A percentile compares a stretch with the other conserved stretches of the same genome.
phyloP scores from a whole-genome alignment of 1,284 basidiomycete species.

The Trametes hirsuta region DNA sequence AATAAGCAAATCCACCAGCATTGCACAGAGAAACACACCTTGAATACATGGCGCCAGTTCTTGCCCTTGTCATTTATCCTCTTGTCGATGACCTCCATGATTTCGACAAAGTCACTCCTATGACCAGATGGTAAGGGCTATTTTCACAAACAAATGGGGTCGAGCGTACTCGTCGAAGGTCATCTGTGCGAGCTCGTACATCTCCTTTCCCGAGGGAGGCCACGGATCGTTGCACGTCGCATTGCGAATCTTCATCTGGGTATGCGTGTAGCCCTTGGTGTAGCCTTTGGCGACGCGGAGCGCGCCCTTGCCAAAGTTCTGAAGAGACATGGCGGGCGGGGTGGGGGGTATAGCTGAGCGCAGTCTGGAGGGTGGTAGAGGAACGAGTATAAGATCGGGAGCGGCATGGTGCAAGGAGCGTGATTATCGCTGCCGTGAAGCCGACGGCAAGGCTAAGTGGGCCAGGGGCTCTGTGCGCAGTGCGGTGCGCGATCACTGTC shows the following conservation, averaged over 20 bases:
- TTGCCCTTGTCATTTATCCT: slow-evolving; percentile 98
- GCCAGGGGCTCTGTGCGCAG: neutral
- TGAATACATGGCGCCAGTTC: slow-evolving; percentile 99
- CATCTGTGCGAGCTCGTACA: slow-evolving; percentile 97
- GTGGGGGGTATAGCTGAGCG: slow-evolving; percentile 1
- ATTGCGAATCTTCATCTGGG: slow-evolving; percentile 92
- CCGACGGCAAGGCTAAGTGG: neutral
- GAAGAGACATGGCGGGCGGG: slow-evolving; percentile 44
- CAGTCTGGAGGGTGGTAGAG: neutral
- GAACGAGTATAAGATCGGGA: slow-evolving; percentile 1
- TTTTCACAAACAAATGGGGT: neutral
- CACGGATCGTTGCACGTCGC: slow-evolving; percentile 97
- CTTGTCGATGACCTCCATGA: slow-evolving; percentile 99
- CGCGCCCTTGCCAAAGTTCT: slow-evolving; percentile 57
- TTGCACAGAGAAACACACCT: slow-evolving; percentile 51
- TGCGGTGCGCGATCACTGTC: too few species aligned
- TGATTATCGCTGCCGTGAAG: neutral
- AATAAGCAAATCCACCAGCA: too few species aligned
- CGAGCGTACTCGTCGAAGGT: slow-evolving; percentile 89
- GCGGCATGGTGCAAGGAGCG: neutral
- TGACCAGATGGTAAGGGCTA: neutral
- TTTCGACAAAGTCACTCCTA: slow-evolving; percentile 95
- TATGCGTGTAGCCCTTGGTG: slow-evolving; percentile 90
- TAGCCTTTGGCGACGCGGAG: slow-evolving; percentile 89
- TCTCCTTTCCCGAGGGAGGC: slow-evolving; percentile 95